phyloP scores from a whole-genome alignment of 805 yeast species.

The Yamadazyma olivae region DNA sequence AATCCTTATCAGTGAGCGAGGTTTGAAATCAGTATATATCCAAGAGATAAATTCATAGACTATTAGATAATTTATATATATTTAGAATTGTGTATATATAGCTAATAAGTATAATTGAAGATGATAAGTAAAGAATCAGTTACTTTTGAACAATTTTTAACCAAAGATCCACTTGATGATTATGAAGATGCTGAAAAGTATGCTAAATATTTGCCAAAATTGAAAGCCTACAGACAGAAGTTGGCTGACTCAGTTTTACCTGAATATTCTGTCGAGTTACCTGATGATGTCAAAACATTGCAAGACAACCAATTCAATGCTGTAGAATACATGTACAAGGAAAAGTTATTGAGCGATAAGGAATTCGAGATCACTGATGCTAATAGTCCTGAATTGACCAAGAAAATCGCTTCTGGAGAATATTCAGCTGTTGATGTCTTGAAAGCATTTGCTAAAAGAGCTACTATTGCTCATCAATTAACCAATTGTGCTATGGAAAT shows the following conservation, averaged over 20 bases:
- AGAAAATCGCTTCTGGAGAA: slow-evolving; percentile 29
- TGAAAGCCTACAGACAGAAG: slow-evolving; percentile 30
- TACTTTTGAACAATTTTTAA: slow-evolving; percentile 9
- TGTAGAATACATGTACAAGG: slow-evolving; percentile 29
- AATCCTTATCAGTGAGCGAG: too few relatives aligned
- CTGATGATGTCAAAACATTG: slow-evolving; percentile 28
- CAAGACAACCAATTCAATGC: slow-evolving; percentile 33
- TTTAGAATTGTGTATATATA: too few relatives aligned
- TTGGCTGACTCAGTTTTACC: slow-evolving; percentile 25
- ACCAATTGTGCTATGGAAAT: slow-evolving; percentile 41
- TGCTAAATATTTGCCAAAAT: slow-evolving; percentile 41
- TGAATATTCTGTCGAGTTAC: slow-evolving; percentile 28
- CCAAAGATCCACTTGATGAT: slow-evolving; percentile 8
- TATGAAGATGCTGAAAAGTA: slow-evolving; percentile 42
- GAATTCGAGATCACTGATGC: slow-evolving; percentile 40
- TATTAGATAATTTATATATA: too few relatives aligned
- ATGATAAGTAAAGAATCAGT: too few relatives aligned
- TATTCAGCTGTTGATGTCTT: slow-evolving; percentile 35
- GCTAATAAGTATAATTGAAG: too few relatives aligned
- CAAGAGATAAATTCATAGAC: too few relatives aligned
- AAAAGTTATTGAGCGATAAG: slow-evolving; percentile 29
- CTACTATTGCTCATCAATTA: slow-evolving; percentile 42
- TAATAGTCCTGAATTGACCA: slow-evolving; percentile 24
- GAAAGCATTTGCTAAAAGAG: slow-evolving; percentile 42
- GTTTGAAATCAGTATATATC: too few relatives aligned